These are phyloP conservation scores for Colletotrichum godetiae DNA, from an alignment of 2,329 filamentous ascomycete genomes.

Conservation along the genomic window DNA sequence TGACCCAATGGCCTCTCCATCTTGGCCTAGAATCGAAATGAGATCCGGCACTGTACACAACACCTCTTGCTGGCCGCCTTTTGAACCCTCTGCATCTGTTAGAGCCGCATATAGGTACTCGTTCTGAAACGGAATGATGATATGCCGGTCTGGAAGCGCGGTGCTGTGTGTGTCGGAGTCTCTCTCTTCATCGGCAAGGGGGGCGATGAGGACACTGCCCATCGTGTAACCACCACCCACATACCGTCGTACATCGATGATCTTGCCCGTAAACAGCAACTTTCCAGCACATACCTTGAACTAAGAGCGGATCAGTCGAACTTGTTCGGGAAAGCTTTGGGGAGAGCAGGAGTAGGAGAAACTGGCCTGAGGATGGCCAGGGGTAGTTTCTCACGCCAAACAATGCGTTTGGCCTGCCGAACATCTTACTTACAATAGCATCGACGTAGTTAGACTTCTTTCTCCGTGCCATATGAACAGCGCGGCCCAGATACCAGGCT, in stretches of 20 bases:
- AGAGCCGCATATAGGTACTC: conserved; percentile 53
- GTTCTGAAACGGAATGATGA: conserved; percentile 55
- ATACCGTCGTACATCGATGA: conserved; percentile 51
- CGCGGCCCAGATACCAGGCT: conserved; percentile 48
- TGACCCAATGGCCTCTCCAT: conserved; percentile 62
- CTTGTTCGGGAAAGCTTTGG: background rate
- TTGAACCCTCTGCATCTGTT: conserved; percentile 44
- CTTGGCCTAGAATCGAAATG: conserved; percentile 51
- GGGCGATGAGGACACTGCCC: conserved; percentile 50
- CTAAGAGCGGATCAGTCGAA: background rate
- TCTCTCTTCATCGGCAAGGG: conserved; percentile 43
- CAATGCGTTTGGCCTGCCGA: too few species aligned
- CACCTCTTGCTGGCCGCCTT: conserved; percentile 42
- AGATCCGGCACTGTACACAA: conserved; percentile 51
- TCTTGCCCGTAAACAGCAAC: conserved; percentile 52
- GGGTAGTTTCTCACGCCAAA: too few species aligned
- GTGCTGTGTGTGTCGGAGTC: conserved; percentile 32
- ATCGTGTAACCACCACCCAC: conserved; percentile 54
- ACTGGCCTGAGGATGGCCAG: background rate
- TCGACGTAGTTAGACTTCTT: conserved; percentile 43
- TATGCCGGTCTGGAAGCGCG: conserved; percentile 40
- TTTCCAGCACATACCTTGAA: conserved; percentile 28
- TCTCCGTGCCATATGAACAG: conserved; percentile 44
- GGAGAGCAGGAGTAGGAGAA: background rate
- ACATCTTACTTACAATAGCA: conserved; percentile 31